Evolutionary conservation across 2,329 filamentous ascomycete species (phyloP).

Genomic region (Pseudogymnoascus sp.): DNA sequence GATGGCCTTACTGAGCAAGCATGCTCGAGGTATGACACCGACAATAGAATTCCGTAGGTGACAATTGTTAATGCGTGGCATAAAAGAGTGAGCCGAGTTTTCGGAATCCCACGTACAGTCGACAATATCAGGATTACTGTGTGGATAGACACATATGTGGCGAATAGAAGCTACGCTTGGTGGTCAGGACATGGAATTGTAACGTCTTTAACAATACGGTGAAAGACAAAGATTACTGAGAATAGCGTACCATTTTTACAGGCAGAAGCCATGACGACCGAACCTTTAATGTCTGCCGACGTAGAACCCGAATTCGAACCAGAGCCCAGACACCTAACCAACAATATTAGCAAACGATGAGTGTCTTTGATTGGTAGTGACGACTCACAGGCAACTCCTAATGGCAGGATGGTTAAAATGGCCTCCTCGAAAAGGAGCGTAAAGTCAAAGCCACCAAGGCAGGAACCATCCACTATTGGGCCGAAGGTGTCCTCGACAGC

Average conservation of each 20-base stretch:
- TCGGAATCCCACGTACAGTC: not conserved
- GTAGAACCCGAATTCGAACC: not conserved
- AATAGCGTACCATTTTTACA: not conserved
- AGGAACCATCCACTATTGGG: conserved; percentile 11
- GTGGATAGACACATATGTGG: not conserved
- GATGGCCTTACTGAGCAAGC: conserved; percentile 35
- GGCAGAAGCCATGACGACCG: not conserved
- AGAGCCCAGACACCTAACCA: not conserved
- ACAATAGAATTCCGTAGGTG: not conserved
- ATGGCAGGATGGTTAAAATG: conserved; percentile 16
- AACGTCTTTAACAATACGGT: not conserved
- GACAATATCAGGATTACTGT: not conserved
- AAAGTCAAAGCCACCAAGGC: conserved; percentile 24
- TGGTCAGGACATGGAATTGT: not conserved
- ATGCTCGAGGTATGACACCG: conserved; percentile 32
- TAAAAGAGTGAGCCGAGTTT: not conserved
- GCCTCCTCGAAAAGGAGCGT: conserved; percentile 28
- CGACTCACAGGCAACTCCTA: not conserved
- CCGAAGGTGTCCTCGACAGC: conserved; percentile 16
- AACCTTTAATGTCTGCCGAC: not conserved
- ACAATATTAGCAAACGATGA: not conserved
- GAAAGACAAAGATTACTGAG: not conserved
- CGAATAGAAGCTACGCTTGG: not conserved
- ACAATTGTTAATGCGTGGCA: not conserved
- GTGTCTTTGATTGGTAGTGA: not conserved